Percentiles rank a stretch among this genome's conserved stretches.
Evolutionary conservation across 2,329 filamentous ascomycete species (phyloP).

Genomic region (Cercospora sojina): DNA sequence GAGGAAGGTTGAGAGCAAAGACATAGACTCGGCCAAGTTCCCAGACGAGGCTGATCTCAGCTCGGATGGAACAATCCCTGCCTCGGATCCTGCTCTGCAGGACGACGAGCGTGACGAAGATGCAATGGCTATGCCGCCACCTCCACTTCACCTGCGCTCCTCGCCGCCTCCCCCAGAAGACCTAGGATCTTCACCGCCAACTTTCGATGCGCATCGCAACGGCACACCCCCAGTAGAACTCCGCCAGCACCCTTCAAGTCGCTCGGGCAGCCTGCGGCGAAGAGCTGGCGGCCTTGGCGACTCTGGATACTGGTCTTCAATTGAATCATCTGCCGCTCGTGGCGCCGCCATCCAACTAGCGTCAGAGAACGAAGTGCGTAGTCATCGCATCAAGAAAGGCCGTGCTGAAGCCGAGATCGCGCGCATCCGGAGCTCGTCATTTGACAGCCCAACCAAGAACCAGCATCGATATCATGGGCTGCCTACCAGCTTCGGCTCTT

Average conservation of each 20-base stretch:
- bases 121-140: slow-evolving; percentile 43
- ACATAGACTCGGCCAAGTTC: slow-evolving; percentile 52
- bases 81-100: slow-evolving; percentile 51
- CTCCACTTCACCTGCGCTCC: slow-evolving; percentile 55
- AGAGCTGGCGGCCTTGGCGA: slow-evolving; percentile 82
- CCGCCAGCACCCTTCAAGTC: slow-evolving; percentile 62
- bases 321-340: slow-evolving; percentile 85
- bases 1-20: slow-evolving; percentile 42
- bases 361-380: slow-evolving; percentile 71
- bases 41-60: slow-evolving; percentile 52
- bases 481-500: slow-evolving; percentile 37
- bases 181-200: slow-evolving; percentile 91
- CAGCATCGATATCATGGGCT: slow-evolving; percentile 52
- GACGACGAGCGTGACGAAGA: slow-evolving; percentile 46
- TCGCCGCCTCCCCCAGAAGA: slow-evolving; percentile 64
- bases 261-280: slow-evolving; percentile 65
- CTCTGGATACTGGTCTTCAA: slow-evolving; percentile 94
- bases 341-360: slow-evolving; percentile 62
- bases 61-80: slow-evolving; percentile 54
- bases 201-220: slow-evolving; percentile 63
- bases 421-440: slow-evolving; percentile 85
- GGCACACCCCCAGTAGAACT: slow-evolving; percentile 74
- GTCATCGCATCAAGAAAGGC: slow-evolving; percentile 70
- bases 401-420: slow-evolving; percentile 95
- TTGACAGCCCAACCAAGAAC: slow-evolving; percentile 79